Conservation (phyloP, 2,329 filamentous ascomycete genomes). For the Fusarium euwallaceae region DNA sequence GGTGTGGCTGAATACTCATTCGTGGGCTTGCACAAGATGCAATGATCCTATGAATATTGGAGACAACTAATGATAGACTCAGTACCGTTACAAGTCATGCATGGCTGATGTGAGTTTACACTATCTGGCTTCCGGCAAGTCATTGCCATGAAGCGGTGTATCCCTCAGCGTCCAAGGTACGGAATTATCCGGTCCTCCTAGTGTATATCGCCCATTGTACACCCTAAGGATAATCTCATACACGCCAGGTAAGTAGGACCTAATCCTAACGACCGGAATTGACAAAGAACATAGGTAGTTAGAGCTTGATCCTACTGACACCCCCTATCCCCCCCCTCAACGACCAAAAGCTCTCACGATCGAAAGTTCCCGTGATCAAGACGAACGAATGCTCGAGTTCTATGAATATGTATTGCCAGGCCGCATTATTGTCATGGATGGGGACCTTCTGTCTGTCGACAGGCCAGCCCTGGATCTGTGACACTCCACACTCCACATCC, state of each 20-base stretch:
- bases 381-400: neutral
- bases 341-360: neutral
- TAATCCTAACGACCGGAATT: no score
- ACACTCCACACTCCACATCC: neutral
- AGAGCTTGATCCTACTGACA: neutral
- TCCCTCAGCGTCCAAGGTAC: neutral
- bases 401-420: no score
- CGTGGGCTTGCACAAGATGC: neutral
- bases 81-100: neutral
- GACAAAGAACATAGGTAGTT: neutral
- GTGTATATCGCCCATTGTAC: neutral
- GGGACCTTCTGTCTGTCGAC: neutral
- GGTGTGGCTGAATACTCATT: neutral
- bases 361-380: neutral
- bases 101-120: neutral
- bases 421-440: neutral
- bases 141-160: neutral
- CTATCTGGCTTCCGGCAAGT: neutral
- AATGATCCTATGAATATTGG: neutral
- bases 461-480: neutral
- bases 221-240: neutral
- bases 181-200: neutral
- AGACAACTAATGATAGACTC: neutral
- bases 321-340: neutral
- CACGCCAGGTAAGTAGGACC: no score